These are phyloP conservation scores for Epithemia pelagica DNA, from an alignment of 108 stramenopile genomes.

Conservation along the genomic window DNA sequence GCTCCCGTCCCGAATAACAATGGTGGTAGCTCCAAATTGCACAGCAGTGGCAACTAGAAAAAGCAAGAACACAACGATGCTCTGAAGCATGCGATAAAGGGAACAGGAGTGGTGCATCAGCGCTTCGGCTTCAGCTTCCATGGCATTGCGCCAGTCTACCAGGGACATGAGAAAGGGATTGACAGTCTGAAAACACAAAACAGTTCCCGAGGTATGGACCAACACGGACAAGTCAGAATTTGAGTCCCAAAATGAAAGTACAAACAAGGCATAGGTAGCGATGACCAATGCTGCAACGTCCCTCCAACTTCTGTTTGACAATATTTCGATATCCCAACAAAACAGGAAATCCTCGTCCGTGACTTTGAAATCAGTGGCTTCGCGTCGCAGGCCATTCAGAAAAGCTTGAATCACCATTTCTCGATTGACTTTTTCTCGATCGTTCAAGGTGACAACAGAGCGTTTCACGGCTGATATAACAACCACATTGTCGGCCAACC, in stretches of 20 bases:
- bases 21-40: conserved; percentile 30
- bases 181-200: conserved; percentile 41
- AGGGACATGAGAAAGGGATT: conserved; percentile 56
- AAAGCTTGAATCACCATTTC: conserved; percentile 6
- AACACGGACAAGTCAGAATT: conserved; percentile 32
- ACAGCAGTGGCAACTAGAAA: conserved; percentile 32
- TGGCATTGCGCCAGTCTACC: conserved; percentile 53
- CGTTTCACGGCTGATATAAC: conserved; percentile 59
- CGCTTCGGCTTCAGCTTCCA: conserved; percentile 62
- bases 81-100: conserved; percentile 49
- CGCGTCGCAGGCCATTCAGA: conserved; percentile 11
- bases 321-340: conserved; percentile 53
- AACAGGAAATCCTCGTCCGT: conserved; percentile 46
- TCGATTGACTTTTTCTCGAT: conserved; percentile 30
- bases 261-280: conserved; percentile 35
- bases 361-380: conserved; percentile 9
- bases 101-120: conserved; percentile 44
- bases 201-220: conserved; percentile 37
- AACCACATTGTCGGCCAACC: conserved; percentile 58
- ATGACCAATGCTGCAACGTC: conserved; percentile 33
- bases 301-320: conserved; percentile 26
- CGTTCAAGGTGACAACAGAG: conserved; percentile 45
- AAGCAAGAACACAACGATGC: conserved; percentile 24
- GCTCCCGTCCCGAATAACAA: conserved; percentile 22
- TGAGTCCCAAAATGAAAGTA: conserved; percentile 47